Evolutionary conservation across 768 basidiomycete genomes (phyloP), one percentile per base, ranked within the genome.

Genomic region (Amanita brunnescens): DNA sequence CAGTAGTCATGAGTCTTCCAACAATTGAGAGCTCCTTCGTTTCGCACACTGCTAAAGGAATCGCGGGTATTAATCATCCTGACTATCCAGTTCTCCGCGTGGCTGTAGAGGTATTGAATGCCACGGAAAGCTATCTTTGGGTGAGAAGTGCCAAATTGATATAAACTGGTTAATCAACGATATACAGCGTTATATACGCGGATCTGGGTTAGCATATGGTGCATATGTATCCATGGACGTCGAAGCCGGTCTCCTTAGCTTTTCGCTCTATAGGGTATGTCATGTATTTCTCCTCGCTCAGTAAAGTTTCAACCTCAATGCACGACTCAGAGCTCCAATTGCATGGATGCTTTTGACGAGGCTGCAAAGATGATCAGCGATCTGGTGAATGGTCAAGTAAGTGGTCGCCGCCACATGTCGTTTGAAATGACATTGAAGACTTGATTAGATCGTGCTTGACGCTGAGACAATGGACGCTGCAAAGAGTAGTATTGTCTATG

Each of bases 81-180:
- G 91, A 94, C 54, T 84, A 84, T 59, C 85, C 95, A 2, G 85
- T 85, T n/a, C 68, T 95, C 23, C 78, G 84, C 18, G 78, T 98
- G n/a, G 83, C 93, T 3, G 68, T 83, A 2, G 88, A 94, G 57
- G 81, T 92, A 13, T 71, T 99, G 46, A 96, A 96, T 58, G 94
- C 91, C 10, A 83, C 91, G 8, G 96, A 98, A 70, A 88, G 91
- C 57, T 96, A 85, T 64, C 79, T 97, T 51, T 98, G 95, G 95
- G 89, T 91, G 66, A 65, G 54, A 30, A 16, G 33, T 5, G 5
- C 2, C 57, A 33, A 42, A 33, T 41, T 7, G 49, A 34, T 16
- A 39, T 20, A 37, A 34, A 26, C 42, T 14, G 12, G 45, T 33
- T 35, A 50, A 13, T 53, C 45, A 48, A 65, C 47, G 48, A 32